Evolutionary conservation across 2,329 filamentous ascomycete species (phyloP), one percentile per base, ranked within the genome.

Genomic region (Pseudopithomyces chartarum): DNA sequence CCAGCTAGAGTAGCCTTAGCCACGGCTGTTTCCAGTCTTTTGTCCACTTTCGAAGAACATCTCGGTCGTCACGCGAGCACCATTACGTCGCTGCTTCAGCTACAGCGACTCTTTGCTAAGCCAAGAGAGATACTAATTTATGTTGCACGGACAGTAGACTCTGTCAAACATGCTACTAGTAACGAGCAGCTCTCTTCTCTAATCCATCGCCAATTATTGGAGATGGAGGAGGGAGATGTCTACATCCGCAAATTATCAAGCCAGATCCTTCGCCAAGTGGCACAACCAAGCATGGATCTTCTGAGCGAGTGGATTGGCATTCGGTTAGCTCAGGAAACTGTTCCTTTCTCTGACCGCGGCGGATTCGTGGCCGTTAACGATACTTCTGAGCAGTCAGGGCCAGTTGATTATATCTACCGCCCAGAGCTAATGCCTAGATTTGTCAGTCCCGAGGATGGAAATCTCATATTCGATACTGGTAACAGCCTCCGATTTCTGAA

Each of bases 241-340:
- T 84, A 86, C 56, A 75, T 92, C 20, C 84, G 85, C 19, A 81
- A 84, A 20, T 82, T 91, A 32, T 83, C 91, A 67, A 84, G 87
- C 15, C 86, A 91, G 59, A 81, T 94, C 0, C 73, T 95, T 15
- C 79, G 81, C 43, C 80, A 84, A 38, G 85, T 89, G 1, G 86
- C 86, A 1, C 76, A 77, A 26, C 89, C 89, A 0, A 92, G 88
- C 85, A 77, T 90, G 8, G 82, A 87, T 51, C 83, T 88, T 50
- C 79, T 90, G 7, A 84, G 89, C 62, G 86, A 88, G 66, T 95
- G 91, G 90, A 85, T 93, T 57, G 91, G 91, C 0, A 82, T 91
- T 11, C 59, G 53, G 82, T 80, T 70, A 54, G 76, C 78, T 47
- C 64, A 70, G 36, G 62, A 59, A 1, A 65, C 68, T 5, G 36